Evolutionary conservation across 2,329 filamentous ascomycete genomes (phyloP), one percentile per base, ranked within the genome.

Genomic region (Balansia obtecta): DNA sequence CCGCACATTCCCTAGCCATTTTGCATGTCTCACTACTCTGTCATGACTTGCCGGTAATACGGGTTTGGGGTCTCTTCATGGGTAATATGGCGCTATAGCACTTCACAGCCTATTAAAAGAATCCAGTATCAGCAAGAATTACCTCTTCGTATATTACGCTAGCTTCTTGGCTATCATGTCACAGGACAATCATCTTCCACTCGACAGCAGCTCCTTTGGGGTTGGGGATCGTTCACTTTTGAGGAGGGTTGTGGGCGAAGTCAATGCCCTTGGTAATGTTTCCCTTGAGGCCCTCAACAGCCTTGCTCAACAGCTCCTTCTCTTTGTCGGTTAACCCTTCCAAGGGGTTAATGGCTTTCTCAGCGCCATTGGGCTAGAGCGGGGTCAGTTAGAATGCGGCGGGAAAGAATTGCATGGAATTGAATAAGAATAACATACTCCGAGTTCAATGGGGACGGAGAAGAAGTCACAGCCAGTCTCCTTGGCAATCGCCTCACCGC

Each of bases 241-340:
- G 82, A 66, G 88, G 85, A 68, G 87, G 82, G 78, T 85, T 90
- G 75, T 86, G 78, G 70, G 84, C 84, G 68, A 97, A 98, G 66
- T 83, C 81, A 65, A 96, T 76, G 66, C 93, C 93, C 82, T 97
- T 96, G 65, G 80, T 73, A 68, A 98, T 95, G 76, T 97, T 97
- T 73, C 81, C 84, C 77, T 89, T 86, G 56, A 97, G 81, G 58
- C 85, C 91, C 60, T 80, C 75, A 66, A 86, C 77, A 67, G 79
- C 81, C 64, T 80, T 83, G 62, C 85, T 75, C 61, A 97, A 79
- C 57, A 97, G 82, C 63, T 79, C 81, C 83, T 95, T 86, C 81
- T 97, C 93, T 72, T 88, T 82, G 45, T 88, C 85, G 65, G 85
- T 88, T 64, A 89, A 81, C 56, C 77, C 77, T 61, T 75, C 77